Evolutionary conservation across 2,329 filamentous ascomycete genomes (phyloP).

Genomic region (Stachybotrys chlorohalonatus): DNA sequence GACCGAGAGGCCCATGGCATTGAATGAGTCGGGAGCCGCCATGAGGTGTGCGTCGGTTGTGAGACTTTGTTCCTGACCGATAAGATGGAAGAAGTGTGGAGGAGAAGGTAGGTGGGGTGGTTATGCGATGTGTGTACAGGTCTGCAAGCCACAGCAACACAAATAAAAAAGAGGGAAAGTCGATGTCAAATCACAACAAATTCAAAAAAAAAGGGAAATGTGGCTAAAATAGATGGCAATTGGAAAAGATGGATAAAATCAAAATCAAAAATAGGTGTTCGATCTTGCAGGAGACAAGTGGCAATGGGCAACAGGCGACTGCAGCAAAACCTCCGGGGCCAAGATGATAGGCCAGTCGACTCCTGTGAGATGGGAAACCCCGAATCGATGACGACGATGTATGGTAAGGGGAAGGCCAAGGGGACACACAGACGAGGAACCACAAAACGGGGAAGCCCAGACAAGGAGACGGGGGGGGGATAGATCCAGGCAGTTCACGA

Average conservation of each 20-base stretch:
- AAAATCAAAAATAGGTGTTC: neutral
- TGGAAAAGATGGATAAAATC: no score
- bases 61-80: neutral
- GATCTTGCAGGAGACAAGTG: neutral
- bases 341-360: neutral
- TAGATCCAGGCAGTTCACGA: no score
- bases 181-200: no score
- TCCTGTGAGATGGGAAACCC: neutral
- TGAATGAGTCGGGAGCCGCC: conserved; percentile 31
- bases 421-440: neutral
- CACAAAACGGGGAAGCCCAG: neutral
- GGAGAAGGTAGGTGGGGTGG: neutral
- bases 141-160: no score
- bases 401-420: neutral
- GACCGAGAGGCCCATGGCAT: conserved; percentile 50
- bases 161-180: no score
- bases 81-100: neutral
- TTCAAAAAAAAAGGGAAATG: no score
- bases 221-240: no score
- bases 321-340: neutral
- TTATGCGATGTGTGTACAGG: no score
- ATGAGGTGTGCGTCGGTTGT: conserved; percentile 18
- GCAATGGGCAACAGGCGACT: neutral
- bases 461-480: neutral
- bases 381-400: neutral